A percentile compares a stretch with the other conserved stretches of the same genome.
These are phyloP conservation scores for Micractinium sp. DNA, from an alignment of 139 green algal species.

Conservation along the genomic window DNA sequence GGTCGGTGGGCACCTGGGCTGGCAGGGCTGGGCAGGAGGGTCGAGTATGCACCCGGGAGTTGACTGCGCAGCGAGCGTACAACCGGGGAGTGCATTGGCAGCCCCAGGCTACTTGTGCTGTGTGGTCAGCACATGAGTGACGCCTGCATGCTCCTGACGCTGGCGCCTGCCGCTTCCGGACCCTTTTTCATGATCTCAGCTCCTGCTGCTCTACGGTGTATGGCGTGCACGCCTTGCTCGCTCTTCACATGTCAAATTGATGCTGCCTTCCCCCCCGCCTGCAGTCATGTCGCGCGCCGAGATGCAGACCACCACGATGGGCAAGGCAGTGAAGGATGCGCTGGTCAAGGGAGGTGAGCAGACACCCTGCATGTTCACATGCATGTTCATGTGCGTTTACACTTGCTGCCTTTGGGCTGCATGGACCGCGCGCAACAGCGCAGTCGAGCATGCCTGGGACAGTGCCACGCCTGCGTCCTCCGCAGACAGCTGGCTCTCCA, in stretches of 20 bases:
- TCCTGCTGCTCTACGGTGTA: neutral
- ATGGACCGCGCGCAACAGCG: neutral
- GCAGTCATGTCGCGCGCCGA: conserved; percentile 20
- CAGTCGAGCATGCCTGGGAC: neutral
- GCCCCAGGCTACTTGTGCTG: neutral
- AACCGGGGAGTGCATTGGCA: neutral
- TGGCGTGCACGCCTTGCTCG: too few relatives aligned
- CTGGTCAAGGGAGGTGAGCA: conserved; percentile 20
- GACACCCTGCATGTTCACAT: too few relatives aligned
- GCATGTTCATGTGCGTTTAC: neutral
- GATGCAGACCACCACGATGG: conserved; percentile 31
- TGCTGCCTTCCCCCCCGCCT: neutral
- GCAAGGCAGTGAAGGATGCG: conserved; percentile 5
- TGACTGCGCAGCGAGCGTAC: neutral
- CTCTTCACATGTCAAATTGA: too few relatives aligned
- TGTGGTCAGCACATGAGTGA: too few relatives aligned
- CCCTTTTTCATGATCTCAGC: too few relatives aligned
- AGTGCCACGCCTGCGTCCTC: neutral
- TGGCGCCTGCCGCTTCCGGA: too few relatives aligned
- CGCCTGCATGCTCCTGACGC: too few relatives aligned
- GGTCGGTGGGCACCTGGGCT: neutral
- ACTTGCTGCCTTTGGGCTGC: neutral
- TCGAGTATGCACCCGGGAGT: neutral
- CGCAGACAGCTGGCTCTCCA: neutral
- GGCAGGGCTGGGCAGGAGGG: conserved; percentile 30